Conservation (phyloP, 2,329 filamentous ascomycete genomes). For the Neurospora sp. region DNA sequence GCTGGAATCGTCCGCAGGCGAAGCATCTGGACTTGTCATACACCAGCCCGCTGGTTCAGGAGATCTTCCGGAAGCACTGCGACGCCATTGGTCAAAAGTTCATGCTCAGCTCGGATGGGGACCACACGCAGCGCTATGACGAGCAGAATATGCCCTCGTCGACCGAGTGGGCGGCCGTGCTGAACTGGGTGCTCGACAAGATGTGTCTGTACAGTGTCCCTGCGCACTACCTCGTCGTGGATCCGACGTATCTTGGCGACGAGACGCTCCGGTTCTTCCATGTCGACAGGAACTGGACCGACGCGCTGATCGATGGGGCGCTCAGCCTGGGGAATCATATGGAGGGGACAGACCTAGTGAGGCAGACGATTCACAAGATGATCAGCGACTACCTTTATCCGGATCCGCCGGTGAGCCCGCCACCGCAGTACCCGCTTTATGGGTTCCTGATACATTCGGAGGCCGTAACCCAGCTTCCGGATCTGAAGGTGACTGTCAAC, state of each 20-base stretch:
- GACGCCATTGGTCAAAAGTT: background rate
- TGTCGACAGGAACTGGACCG: constrained; percentile 33
- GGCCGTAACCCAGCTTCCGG: constrained; percentile 27
- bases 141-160: constrained; percentile 11
- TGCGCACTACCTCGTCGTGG: constrained; percentile 29
- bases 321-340: constrained; percentile 30
- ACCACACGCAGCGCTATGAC: constrained; percentile 6
- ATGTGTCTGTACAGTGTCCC: constrained; percentile 28
- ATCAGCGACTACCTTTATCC: constrained; percentile 22
- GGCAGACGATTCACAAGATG: constrained; percentile 16
- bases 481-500: constrained; percentile 21
- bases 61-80: constrained; percentile 4
- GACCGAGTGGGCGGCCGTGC: constrained; percentile 28
- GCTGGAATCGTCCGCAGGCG: background rate
- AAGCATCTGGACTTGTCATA: background rate
- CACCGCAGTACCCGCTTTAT: constrained; percentile 25
- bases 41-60: no score
- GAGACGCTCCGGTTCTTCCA: constrained; percentile 34
- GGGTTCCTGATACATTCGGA: constrained; percentile 30
- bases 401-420: constrained; percentile 7
- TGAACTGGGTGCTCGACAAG: constrained; percentile 27
- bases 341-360: constrained; percentile 14
- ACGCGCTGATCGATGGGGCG: constrained; percentile 33
- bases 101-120: no score
- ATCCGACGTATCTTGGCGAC: constrained; percentile 24